Conservation (phyloP, 2,329 filamentous ascomycete genomes). For the Cercospora berteroae region DNA sequence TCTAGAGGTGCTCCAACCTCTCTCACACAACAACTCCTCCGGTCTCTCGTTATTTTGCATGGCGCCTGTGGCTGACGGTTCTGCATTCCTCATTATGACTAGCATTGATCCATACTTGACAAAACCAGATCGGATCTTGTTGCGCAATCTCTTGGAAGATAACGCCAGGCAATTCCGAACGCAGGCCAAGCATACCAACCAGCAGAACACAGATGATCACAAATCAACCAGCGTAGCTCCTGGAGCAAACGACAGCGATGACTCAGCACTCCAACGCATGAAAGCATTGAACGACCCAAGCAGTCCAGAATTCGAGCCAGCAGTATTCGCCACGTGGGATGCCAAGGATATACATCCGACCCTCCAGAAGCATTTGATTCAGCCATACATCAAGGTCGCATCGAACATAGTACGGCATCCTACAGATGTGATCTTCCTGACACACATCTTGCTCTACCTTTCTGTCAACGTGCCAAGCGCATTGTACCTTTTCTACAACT, state of each 20-base stretch:
- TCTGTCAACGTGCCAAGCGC: slow-evolving; percentile 69
- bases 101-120: slow-evolving; percentile 39
- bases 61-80: background rate
- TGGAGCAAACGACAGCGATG: slow-evolving; percentile 18
- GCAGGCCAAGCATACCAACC: background rate
- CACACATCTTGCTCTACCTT: slow-evolving; percentile 71
- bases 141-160: slow-evolving; percentile 41
- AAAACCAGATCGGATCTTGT: slow-evolving; percentile 41
- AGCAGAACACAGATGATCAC: background rate
- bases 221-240: background rate
- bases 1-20: background rate
- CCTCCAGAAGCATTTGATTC: slow-evolving; percentile 54
- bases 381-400: slow-evolving; percentile 60
- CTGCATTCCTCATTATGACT: background rate
- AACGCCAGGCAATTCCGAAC: slow-evolving; percentile 13
- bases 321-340: slow-evolving; percentile 55
- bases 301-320: slow-evolving; percentile 53
- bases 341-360: slow-evolving; percentile 44
- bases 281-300: slow-evolving; percentile 52
- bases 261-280: slow-evolving; percentile 44
- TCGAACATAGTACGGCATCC: slow-evolving; percentile 59
- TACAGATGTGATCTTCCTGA: slow-evolving; percentile 75
- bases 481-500: slow-evolving; percentile 61
- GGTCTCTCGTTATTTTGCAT: background rate
- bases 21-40: background rate